A percentile compares a stretch with the other conserved stretches of the same genome.
phyloP scores from a whole-genome alignment of 2,329 filamentous ascomycete genomes.

The Fusarium coffeatum region DNA sequence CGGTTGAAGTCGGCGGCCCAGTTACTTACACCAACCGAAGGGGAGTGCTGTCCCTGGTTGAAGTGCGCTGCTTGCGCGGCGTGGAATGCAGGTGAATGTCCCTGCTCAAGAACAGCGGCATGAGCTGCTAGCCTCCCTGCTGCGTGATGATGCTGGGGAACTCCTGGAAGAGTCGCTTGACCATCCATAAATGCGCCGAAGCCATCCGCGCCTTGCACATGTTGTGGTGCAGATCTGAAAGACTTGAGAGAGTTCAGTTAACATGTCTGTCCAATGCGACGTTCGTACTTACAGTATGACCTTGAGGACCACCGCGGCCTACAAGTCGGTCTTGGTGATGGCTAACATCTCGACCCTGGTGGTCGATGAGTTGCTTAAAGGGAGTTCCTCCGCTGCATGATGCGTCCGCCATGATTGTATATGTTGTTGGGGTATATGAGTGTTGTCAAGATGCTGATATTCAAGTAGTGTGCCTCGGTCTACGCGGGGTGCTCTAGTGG shows the following conservation, averaged over 20 bases:
- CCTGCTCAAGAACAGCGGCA: conserved; percentile 49
- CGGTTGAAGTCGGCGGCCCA: conserved; percentile 55
- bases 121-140: conserved; percentile 52
- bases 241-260: conserved; percentile 39
- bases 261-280: not conserved
- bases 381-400: conserved; percentile 57
- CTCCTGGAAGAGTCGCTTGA: conserved; percentile 44
- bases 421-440: not conserved
- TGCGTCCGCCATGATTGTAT: conserved; percentile 53
- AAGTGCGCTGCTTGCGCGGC: conserved; percentile 40
- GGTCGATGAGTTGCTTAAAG: conserved; percentile 58
- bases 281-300: conserved; percentile 47
- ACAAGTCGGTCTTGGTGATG: conserved; percentile 56
- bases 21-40: conserved; percentile 43
- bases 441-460: conserved; percentile 6
- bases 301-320: conserved; percentile 45
- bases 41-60: conserved; percentile 40
- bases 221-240: conserved; percentile 51
- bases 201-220: conserved; percentile 47
- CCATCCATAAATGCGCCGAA: conserved; percentile 54
- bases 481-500: conserved; percentile 18
- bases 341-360: conserved; percentile 56
- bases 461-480: conserved; percentile 33
- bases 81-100: conserved; percentile 40
- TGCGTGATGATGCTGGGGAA: conserved; percentile 51